Evolutionary conservation across 805 yeast genomes (phyloP).

Genomic region (Yarrowia sp.): DNA sequence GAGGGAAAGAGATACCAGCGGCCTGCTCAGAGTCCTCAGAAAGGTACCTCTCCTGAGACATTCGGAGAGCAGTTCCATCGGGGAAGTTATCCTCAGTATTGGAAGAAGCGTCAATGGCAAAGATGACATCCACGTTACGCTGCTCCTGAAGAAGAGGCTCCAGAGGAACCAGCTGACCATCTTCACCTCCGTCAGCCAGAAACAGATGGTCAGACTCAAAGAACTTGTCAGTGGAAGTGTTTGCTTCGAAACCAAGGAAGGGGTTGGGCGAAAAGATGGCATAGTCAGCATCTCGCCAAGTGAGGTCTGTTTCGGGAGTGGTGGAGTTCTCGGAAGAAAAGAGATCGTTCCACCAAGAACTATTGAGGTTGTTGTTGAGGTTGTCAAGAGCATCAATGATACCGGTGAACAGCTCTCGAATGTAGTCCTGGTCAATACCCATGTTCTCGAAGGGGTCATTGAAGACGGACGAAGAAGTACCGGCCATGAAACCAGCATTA

Average conservation of each 20-base stretch:
- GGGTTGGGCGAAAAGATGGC: conserved; percentile 15
- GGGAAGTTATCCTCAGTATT: conserved; percentile 41
- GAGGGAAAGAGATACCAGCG: conserved; percentile 4
- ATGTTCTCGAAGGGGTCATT: background rate
- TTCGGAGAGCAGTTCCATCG: conserved; percentile 52
- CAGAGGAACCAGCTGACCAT: conserved; percentile 61
- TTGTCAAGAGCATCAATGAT: background rate
- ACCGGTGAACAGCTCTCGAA: conserved; percentile 10
- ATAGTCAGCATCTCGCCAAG: conserved; percentile 4
- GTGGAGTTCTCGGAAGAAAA: background rate
- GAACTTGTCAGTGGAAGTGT: background rate
- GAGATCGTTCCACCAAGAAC: background rate
- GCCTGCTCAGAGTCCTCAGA: conserved; percentile 13
- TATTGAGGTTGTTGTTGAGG: conserved; percentile 1
- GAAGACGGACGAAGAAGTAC: background rate
- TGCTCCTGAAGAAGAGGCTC: conserved; percentile 61
- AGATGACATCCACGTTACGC: conserved; percentile 59
- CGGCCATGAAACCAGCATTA: conserved; percentile 9
- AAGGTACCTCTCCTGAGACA: conserved; percentile 43
- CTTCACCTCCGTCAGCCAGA: conserved; percentile 76
- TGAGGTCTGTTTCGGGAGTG: background rate
- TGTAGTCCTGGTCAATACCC: conserved; percentile 11
- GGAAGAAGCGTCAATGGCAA: conserved; percentile 48
- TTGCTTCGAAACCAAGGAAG: background rate
- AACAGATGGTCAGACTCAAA: conserved; percentile 41